Evolutionary conservation across 192 early-diverging fungal species (phyloP), one percentile per base, ranked within the genome.

Genomic region (Coemansia sp.): DNA sequence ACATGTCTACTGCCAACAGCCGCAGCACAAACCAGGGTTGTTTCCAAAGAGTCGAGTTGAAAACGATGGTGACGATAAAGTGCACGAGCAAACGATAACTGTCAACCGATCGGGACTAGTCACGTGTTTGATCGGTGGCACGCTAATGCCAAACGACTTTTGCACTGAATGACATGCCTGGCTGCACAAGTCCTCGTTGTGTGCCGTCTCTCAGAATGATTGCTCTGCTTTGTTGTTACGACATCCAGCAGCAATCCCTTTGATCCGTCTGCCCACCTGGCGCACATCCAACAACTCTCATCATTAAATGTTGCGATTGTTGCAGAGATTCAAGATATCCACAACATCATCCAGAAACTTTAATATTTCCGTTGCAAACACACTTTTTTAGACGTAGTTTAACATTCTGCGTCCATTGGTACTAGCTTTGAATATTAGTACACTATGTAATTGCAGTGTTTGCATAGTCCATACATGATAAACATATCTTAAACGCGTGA

Each of bases 301-400:
- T 45, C 44, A 45, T 7, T 6, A 14, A 45, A 45, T 45, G 44
- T 45, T 45, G 5, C 44, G 17, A 45, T 5, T 45, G 44, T 45
- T 45, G 44, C 44, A 45, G 13, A 19, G 6, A 45, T n/a, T 45
- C 3, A 19, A 3, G 2, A 45, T 45, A 45, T n/a, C 17, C 44
- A 45, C 3, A 4, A 0, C 14, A 45, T 19, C n/a, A 14, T 17
- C 44, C n/a, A 5, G 6, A 17, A 45, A 14, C 16, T 45, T n/a
- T 9, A 7, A 9, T 51, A 51, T 27, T 16, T 10, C 24, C 4
- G 6, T 11, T 2, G 4, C 29, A 33, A 54, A 31, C 27, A 14
- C 51, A 4, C 51, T 17, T 54, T 54, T 54, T 33, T 56, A 56
- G 53, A 56, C 53, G 29, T 33, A 56, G 31, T 57, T 57, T 34